These are phyloP conservation scores for Cynanchum wilfordii DNA, from an alignment of 257 asterid species.

Conservation along the genomic window DNA sequence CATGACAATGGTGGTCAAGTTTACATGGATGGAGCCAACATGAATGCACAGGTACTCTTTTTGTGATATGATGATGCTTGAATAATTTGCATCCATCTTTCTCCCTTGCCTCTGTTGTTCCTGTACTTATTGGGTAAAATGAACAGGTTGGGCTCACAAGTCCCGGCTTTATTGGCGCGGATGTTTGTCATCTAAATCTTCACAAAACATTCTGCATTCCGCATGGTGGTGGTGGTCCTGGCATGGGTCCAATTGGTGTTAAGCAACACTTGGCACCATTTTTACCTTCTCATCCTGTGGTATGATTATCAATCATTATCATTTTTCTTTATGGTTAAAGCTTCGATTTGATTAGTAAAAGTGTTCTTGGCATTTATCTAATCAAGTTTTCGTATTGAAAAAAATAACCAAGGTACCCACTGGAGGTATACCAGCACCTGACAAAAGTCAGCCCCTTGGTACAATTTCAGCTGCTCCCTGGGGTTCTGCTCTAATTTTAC, in stretches of 20 bases:
- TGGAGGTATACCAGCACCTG: conserved; percentile 91
- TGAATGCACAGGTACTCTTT: conserved; percentile 90
- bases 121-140: background rate
- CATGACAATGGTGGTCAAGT: conserved; percentile 99
- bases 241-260: conserved; percentile 99
- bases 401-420: conserved; percentile 50
- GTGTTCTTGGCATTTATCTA: conserved; percentile 4
- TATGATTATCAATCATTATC: conserved; percentile 19
- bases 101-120: conserved; percentile 2
- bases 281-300: conserved; percentile 97
- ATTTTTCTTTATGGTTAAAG: background rate
- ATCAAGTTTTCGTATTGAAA: conserved; percentile 2
- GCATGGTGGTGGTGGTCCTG: conserved; percentile 99
- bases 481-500: conserved; percentile 99
- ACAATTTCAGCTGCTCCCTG: conserved; percentile 97
- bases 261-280: conserved; percentile 91
- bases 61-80: background rate
- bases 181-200: conserved; percentile 98
- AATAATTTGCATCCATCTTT: too few species aligned
- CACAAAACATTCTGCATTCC: conserved; percentile 98
- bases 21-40: conserved; percentile 99
- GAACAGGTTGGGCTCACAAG: conserved; percentile 90
- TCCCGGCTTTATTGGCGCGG: conserved; percentile 96
- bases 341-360: background rate
- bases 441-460: conserved; percentile 77